Percentiles rank a stretch among this genome's conserved stretches.
These are phyloP conservation scores for Trichoderma guizhouense DNA, from an alignment of 2,329 filamentous ascomycete species.

Conservation along the genomic window DNA sequence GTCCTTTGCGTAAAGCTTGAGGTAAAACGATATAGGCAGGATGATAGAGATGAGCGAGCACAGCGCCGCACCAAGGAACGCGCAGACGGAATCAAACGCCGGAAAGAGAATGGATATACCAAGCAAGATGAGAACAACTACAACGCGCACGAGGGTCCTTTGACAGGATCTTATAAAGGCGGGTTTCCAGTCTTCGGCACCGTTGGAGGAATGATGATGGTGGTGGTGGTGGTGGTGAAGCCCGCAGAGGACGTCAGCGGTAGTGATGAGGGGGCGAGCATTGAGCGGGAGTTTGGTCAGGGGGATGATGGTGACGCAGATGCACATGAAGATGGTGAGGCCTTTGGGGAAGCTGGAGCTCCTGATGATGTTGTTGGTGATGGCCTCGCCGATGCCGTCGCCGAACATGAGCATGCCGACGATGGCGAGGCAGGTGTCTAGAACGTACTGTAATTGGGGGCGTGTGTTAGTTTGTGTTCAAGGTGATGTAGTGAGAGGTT, in stretches of 20 bases:
- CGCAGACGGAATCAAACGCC: constrained; percentile 85
- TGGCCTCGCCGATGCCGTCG: constrained; percentile 78
- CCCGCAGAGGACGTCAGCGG: constrained; percentile 75
- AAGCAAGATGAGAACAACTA: constrained; percentile 69
- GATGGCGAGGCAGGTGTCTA: constrained; percentile 79
- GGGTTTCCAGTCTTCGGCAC: constrained; percentile 39
- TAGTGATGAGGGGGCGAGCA: constrained; percentile 81
- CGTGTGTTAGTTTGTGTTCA: not conserved
- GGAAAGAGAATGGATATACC: constrained; percentile 68
- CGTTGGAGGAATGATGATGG: constrained; percentile 29
- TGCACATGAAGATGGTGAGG: constrained; percentile 74
- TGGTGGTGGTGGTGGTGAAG: constrained; percentile 51
- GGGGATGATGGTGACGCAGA: constrained; percentile 88
- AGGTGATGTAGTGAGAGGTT: not conserved
- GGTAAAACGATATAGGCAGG: constrained; percentile 80
- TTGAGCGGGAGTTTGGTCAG: constrained; percentile 93
- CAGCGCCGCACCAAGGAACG: constrained; percentile 81
- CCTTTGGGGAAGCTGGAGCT: constrained; percentile 69
- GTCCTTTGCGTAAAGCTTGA: constrained; percentile 80
- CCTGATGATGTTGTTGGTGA: constrained; percentile 84
- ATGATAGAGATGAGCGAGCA: constrained; percentile 95
- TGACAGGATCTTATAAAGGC: constrained; percentile 44
- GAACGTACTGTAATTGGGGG: constrained; percentile 54
- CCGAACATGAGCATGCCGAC: constrained; percentile 94
- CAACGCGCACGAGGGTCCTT: constrained; percentile 61